Base-by-base conservation (phyloP, 2,329 filamentous ascomycete species). In the Cryoendolithus antarcticus region DNA sequence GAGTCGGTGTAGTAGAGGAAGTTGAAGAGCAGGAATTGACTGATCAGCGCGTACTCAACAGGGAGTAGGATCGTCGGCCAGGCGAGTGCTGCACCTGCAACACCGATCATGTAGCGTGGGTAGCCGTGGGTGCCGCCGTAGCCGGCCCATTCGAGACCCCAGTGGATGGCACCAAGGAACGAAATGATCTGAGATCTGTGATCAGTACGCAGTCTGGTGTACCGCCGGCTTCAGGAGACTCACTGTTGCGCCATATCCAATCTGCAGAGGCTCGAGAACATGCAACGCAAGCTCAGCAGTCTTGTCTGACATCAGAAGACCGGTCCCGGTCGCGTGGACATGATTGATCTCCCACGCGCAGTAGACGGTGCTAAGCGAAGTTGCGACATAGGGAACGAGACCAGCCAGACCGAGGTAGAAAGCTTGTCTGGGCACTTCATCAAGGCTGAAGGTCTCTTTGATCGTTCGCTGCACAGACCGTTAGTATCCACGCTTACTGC, bases 101-200 rank as follows among this genome's bases (percentile, higher is more conserved):
- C 76, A 51, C 88, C 88, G 48, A 86, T 76, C n/a, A 76, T 76
- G 59, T 93, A 95, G 46, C 88, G 81, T 51, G 76, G 77, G 51
- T 82, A 84, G 38, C 84, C 82, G 41, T 82, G 79, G 45, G 72
- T 52, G 55, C 74, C 62, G 61, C 79, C 65, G 59, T 70, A 79
- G 64, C 80, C 66, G 37, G 82, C 82, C 60, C 80, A 93, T 62
- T 94, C 86, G 11, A 94, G 70, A 40, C 88, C 88, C 82, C 89
- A 95, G 62, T 95, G 89, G 53, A 94, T 79, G 28, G 88, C 88
- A 33, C 89, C 89, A 1, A 95, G 74, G 70, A 94, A 95, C 19
- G 86, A 93, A 52, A 94, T 82, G 53, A 94, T 91, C 77, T 82
- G 46, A 35, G 9, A 37, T 44, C 11, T 40, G 40, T 11, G 32